Percentiles rank a stretch among this genome's conserved stretches.
Evolutionary conservation across 2,329 filamentous ascomycete species (phyloP).

Genomic region (Tolypocladium sp.): DNA sequence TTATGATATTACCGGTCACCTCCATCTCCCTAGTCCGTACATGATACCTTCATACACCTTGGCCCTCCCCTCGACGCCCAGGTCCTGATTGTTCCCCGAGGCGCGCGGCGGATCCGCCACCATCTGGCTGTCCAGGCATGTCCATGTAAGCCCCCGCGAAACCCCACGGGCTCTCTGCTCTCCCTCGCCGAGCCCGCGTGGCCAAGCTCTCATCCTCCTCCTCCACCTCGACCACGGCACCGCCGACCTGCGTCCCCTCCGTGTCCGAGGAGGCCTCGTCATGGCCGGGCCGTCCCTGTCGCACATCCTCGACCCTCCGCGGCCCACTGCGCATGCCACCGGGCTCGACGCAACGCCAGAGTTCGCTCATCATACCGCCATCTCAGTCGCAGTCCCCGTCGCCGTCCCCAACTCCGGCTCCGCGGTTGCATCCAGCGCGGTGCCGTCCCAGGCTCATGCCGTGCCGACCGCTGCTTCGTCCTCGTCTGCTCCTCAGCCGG

Average conservation of each 20-base stretch:
- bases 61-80: neutral
- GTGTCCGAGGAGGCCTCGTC: slow-evolving; percentile 3
- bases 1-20: neutral
- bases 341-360: neutral
- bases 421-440: neutral
- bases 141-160: neutral
- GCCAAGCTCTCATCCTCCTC: neutral
- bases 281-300: slow-evolving; percentile 23
- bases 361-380: neutral
- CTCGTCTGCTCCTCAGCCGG: neutral
- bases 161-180: neutral
- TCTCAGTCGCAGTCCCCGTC: neutral
- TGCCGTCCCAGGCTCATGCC: neutral
- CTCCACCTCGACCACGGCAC: neutral
- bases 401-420: neutral
- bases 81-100: neutral
- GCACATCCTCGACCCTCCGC: slow-evolving; percentile 20
- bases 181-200: neutral
- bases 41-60: neutral
- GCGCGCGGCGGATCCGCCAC: neutral
- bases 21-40: neutral
- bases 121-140: neutral
- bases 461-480: neutral
- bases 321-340: slow-evolving; percentile 8
- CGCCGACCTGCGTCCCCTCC: neutral